A percentile compares a stretch with the other conserved stretches of the same genome.
Evolutionary conservation across 2,329 filamentous ascomycete species (phyloP).

Genomic region (Phaeophleospora eucalypticola): DNA sequence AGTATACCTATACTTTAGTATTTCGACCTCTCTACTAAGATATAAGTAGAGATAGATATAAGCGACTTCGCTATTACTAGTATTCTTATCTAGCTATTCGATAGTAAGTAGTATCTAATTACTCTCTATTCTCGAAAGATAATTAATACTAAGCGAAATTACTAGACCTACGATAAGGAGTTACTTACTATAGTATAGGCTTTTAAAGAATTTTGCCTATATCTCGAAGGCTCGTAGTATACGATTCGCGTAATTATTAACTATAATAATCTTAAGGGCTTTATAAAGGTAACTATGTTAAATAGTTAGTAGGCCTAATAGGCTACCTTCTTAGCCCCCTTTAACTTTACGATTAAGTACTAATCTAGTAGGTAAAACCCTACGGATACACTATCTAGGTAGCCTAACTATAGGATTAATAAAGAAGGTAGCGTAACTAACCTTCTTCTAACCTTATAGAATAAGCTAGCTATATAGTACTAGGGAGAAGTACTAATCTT

Average conservation of each 20-base stretch:
- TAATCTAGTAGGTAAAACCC: conserved; percentile 1
- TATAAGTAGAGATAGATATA: conserved; percentile 1
- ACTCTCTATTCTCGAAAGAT: conserved; percentile 3
- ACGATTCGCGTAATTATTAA: conserved; percentile 1
- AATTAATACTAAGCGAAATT: background rate
- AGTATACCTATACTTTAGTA: background rate
- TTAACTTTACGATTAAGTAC: conserved; percentile 9
- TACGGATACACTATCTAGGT: conserved; percentile 2
- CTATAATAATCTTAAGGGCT: conserved; percentile 2
- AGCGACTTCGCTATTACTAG: background rate
- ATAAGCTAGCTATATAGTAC: conserved; percentile 7
- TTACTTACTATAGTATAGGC: conserved; percentile 1
- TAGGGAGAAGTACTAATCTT: too few species aligned
- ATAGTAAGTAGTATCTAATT: background rate
- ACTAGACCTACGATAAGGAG: conserved; percentile 6
- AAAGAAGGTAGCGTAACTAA: background rate
- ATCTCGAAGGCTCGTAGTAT: conserved; percentile 1
- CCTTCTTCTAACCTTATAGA: conserved; percentile 5
- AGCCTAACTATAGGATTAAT: background rate
- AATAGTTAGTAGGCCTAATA: conserved; percentile 3
- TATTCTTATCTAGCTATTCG: conserved; percentile 2
- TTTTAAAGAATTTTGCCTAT: conserved; percentile 2
- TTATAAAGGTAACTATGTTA: conserved; percentile 1
- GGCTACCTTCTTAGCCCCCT: conserved; percentile 2
- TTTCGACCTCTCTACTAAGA: background rate